Evolutionary conservation across 2,329 filamentous ascomycete species (phyloP).

Genomic region (Rhinocladiella similis): DNA sequence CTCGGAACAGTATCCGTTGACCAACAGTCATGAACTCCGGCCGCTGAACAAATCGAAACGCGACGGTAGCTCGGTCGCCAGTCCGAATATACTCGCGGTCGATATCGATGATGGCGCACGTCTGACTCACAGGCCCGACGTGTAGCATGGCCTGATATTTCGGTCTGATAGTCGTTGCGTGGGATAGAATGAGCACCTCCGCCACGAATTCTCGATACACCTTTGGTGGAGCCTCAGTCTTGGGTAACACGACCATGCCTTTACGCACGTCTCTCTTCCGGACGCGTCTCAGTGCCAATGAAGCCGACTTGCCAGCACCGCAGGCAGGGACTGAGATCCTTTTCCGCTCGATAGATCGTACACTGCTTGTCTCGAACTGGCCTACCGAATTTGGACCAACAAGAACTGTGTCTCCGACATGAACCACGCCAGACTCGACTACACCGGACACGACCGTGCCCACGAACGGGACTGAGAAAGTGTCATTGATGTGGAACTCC

Average conservation of each 20-base stretch:
- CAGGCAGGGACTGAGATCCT: conserved; percentile 84
- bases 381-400: conserved; percentile 89
- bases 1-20: conserved; percentile 86
- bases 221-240: conserved; percentile 72
- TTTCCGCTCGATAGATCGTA: conserved; percentile 93
- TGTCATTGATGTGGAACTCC: conserved; percentile 95
- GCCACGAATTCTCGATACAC: conserved; percentile 76
- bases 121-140: conserved; percentile 91
- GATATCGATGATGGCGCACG: conserved; percentile 95
- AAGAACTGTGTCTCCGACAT: conserved; percentile 84
- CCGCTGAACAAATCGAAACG: conserved; percentile 90
- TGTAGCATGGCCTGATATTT: conserved; percentile 99
- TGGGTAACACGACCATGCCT: conserved; percentile 94
- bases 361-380: conserved; percentile 81
- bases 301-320: conserved; percentile 87
- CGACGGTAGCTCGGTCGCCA: conserved; percentile 89
- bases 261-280: conserved; percentile 91
- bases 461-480: conserved; percentile 95
- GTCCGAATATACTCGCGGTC: conserved; percentile 94
- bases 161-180: conserved; percentile 94
- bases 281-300: conserved; percentile 84
- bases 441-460: conserved; percentile 96
- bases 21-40: conserved; percentile 90
- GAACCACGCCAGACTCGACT: conserved; percentile 81
- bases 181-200: conserved; percentile 89